These are phyloP conservation scores for Boechera retrofracta DNA, from an alignment of 345 rosid species.

Conservation along the genomic window DNA sequence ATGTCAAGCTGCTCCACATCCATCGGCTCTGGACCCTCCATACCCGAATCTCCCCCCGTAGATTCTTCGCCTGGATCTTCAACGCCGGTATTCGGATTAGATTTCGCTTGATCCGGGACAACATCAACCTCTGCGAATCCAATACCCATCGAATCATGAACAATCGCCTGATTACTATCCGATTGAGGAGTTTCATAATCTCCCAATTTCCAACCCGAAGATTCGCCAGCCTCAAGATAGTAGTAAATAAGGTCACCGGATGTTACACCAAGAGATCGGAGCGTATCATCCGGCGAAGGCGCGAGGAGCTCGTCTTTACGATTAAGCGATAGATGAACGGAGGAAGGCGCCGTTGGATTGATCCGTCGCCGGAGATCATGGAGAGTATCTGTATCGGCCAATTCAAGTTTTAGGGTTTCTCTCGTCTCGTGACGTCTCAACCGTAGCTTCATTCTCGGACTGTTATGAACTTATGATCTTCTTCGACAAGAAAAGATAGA, in stretches of 20 bases:
- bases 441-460: constrained; percentile 62
- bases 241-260: constrained; percentile 75
- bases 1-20: constrained; percentile 7
- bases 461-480: not conserved
- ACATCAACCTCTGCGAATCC: constrained; percentile 16
- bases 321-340: constrained; percentile 70
- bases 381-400: constrained; percentile 47
- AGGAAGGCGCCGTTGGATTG: constrained; percentile 39
- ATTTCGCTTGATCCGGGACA: constrained; percentile 12
- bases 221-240: constrained; percentile 38
- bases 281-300: constrained; percentile 52
- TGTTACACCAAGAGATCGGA: constrained; percentile 65
- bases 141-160: constrained; percentile 31
- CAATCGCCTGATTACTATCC: not conserved
- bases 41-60: not conserved
- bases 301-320: constrained; percentile 62
- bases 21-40: constrained; percentile 21
- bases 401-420: constrained; percentile 59
- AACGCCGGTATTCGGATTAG: constrained; percentile 8
- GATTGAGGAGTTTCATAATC: constrained; percentile 12
- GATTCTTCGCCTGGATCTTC: constrained; percentile 19
- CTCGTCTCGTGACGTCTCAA: constrained; percentile 59
- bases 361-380: constrained; percentile 53
- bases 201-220: constrained; percentile 2
- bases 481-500: not conserved